phyloP scores from a whole-genome alignment of 108 stramenopile genomes.

The Skeletonema marinoi region DNA sequence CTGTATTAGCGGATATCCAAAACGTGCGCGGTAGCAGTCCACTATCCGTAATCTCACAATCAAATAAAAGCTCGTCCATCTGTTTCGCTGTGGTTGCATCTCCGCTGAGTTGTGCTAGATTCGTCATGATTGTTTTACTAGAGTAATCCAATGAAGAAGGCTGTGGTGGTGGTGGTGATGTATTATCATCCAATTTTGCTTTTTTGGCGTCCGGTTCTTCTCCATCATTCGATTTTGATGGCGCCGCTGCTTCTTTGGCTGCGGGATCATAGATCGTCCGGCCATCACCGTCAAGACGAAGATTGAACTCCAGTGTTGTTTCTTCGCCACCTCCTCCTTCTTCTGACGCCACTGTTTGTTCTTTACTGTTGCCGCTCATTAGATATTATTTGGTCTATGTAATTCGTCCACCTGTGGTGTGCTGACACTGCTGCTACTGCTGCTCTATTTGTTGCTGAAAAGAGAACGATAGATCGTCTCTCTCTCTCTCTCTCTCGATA shows the following conservation, averaged over 20 bases:
- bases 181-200: constrained; percentile 2
- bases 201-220: constrained; percentile 10
- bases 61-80: constrained; percentile 73
- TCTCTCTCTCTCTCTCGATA: too few species aligned
- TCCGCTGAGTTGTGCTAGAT: constrained; percentile 12
- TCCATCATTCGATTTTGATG: not conserved
- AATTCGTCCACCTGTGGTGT: too few species aligned
- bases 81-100: not conserved
- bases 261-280: constrained; percentile 51
- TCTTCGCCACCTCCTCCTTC: not conserved
- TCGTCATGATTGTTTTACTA: constrained; percentile 47
- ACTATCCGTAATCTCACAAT: constrained; percentile 81
- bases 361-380: not conserved
- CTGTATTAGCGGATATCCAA: constrained; percentile 59
- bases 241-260: not conserved
- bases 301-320: constrained; percentile 63
- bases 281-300: constrained; percentile 68
- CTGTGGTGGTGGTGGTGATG: not conserved
- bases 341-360: not conserved
- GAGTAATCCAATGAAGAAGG: constrained; percentile 7
- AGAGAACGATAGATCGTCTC: too few species aligned
- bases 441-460: too few species aligned
- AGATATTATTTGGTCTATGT: too few species aligned
- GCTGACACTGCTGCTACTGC: too few species aligned
- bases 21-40: constrained; percentile 78